Evolutionary conservation across 495 filamentous ascomycete species (phyloP).

Genomic region (Penicillium longicatenatum): DNA sequence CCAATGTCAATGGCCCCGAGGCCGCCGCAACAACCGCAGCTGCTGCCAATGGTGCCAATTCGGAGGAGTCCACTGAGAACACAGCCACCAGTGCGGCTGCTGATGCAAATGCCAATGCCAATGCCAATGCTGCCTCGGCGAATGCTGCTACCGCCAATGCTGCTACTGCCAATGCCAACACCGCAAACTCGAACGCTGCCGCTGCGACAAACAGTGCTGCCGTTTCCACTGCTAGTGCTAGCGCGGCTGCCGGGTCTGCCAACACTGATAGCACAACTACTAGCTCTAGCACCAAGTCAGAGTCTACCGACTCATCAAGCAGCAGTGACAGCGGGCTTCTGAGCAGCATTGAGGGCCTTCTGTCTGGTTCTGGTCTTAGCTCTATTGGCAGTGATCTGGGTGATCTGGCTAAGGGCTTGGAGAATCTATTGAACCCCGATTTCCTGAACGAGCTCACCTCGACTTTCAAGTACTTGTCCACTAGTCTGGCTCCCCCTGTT

Average conservation of each 20-base stretch:
- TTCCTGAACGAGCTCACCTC: constrained; percentile 31
- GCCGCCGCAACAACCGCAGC: background rate
- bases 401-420: constrained; percentile 20
- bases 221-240: background rate
- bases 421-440: constrained; percentile 24
- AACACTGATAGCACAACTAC: constrained; percentile 5
- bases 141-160: background rate
- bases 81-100: constrained; percentile 5
- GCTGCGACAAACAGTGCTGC: background rate
- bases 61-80: background rate
- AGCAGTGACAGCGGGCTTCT: constrained; percentile 1
- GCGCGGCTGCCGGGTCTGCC: background rate
- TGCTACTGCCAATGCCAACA: background rate
- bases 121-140: background rate
- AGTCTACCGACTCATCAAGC: constrained; percentile 7
- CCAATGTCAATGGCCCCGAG: background rate
- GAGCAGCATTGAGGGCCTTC: background rate
- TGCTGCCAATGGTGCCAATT: constrained; percentile 2
- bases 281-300: constrained; percentile 9
- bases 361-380: constrained; percentile 10
- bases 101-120: background rate
- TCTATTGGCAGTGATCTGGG: constrained; percentile 6
- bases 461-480: constrained; percentile 40
- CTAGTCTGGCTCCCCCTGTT: constrained; percentile 38
- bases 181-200: background rate